Evolutionary conservation across 257 asterid species (phyloP), one percentile per base, ranked within the genome.

Genomic region (Paulownia fortunei): DNA sequence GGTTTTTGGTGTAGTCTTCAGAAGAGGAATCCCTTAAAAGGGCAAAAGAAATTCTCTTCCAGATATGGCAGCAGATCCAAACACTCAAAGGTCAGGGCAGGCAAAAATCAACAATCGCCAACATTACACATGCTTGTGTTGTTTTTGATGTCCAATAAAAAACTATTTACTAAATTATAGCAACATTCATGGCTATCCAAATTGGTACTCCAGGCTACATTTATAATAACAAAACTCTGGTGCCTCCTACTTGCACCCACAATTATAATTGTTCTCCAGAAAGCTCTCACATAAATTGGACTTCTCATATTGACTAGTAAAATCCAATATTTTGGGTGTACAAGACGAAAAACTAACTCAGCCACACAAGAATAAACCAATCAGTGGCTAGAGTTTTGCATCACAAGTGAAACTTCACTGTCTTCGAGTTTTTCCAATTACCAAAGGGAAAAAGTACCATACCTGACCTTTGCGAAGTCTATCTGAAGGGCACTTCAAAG

Each of bases 381-480:
- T 59, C 41, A 15, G 19, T 16, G 26, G 18, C 36, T 32, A 3
- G 44, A 64, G 72, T 32, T 37, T 61, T 7, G n/a, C 65, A 15
- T 60, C 60, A 23, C 24, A n/a, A n/a, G n/a, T n/a, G n/a, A n/a
- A n/a, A n/a, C n/a, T 47, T 47, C n/a, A 47, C n/a, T 10, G 37
- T 21, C 72, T 58, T 23, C 21, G n/a, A 59, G 54, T 30, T 55
- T 58, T 42, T 58, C 47, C 47, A 36, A 62, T 42, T 66, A 63
- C 66, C 2, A 11, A 46, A 12, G 15, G 27, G 21, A 21, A 78
- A 47, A 46, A 37, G 72, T 15, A 74, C 62, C 79, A 62, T 88
- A 96, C 99, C 97, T 96, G 99, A 56, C 99, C 99, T 82, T 96
- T 96, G 77, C 99, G 97, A 80, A 96, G 98, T 84, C 98, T 87